Conservation (phyloP, 148 eudicot species). For the Amaranthus palmeri region DNA sequence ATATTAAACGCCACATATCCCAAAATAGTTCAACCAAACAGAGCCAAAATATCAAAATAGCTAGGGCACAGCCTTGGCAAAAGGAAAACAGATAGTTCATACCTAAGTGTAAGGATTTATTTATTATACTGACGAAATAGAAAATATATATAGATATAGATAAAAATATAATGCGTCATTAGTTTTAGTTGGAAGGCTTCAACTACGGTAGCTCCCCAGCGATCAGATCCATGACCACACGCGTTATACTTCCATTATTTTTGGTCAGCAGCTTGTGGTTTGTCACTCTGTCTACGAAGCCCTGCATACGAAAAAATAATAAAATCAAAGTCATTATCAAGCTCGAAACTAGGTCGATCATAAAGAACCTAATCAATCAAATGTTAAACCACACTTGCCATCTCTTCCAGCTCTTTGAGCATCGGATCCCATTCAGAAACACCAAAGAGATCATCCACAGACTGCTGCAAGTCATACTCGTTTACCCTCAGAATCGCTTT, state of each 20-base stretch:
- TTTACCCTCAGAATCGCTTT: slow-evolving; percentile 53
- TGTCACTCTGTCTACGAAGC: slow-evolving; percentile 50
- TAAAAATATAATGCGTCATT: neutral
- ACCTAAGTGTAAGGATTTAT: neutral
- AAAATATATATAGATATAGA: neutral
- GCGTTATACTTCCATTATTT: slow-evolving; percentile 82
- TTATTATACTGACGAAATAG: neutral
- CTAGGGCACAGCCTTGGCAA: neutral
- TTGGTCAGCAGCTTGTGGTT: slow-evolving; percentile 73
- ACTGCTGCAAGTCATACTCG: slow-evolving; percentile 47
- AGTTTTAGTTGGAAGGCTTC: neutral
- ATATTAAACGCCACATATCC: neutral
- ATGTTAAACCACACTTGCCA: slow-evolving; percentile 41
- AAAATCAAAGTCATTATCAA: neutral
- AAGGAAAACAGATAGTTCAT: neutral
- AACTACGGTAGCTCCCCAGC: slow-evolving; percentile 38
- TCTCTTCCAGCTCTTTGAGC: slow-evolving; percentile 74
- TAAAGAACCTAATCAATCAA: neutral
- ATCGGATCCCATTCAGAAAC: slow-evolving; percentile 66
- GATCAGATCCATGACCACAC: slow-evolving; percentile 83
- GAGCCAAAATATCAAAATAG: neutral
- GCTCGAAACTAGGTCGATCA: neutral
- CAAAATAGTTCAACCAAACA: neutral
- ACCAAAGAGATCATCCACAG: slow-evolving; percentile 65
- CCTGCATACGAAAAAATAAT: slow-evolving; percentile 34